These are phyloP conservation scores for Dissophora ornata DNA, from an alignment of 192 early-diverging fungal species.

Conservation along the genomic window DNA sequence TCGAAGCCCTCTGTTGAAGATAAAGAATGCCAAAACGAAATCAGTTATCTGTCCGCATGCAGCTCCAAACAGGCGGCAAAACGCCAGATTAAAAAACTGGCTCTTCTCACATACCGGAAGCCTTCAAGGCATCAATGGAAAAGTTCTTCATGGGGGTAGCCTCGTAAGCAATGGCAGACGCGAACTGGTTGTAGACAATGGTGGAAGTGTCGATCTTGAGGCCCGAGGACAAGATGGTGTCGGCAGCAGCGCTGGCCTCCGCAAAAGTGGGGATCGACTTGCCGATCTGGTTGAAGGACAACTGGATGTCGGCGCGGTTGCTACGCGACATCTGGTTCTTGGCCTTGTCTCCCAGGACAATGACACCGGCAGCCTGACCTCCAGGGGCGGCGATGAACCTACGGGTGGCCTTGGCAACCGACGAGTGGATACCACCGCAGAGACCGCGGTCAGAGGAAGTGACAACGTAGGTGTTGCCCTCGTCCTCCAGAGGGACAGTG, in stretches of 20 bases:
- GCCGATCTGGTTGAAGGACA: slow-evolving; percentile 94
- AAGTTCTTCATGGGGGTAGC: slow-evolving; percentile 72
- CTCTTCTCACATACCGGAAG: slow-evolving; percentile 73
- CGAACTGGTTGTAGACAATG: slow-evolving; percentile 96
- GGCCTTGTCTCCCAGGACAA: slow-evolving; percentile 94
- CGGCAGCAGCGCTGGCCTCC: slow-evolving; percentile 87
- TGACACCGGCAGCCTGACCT: slow-evolving; percentile 54
- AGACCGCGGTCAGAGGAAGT: slow-evolving; percentile 97
- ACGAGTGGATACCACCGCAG: slow-evolving; percentile 98
- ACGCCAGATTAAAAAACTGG: neutral
- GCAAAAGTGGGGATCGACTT: slow-evolving; percentile 88
- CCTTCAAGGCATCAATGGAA: slow-evolving; percentile 76
- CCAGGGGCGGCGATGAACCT: slow-evolving; percentile 68
- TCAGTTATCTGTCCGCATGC: too few relatives aligned
- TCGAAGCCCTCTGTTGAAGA: slow-evolving; percentile 71
- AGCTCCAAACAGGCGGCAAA: too few relatives aligned
- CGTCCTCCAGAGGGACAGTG: slow-evolving; percentile 70
- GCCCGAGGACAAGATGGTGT: slow-evolving; percentile 75
- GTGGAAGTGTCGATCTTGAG: slow-evolving; percentile 76
- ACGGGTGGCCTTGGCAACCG: slow-evolving; percentile 87
- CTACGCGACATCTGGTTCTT: slow-evolving; percentile 88
- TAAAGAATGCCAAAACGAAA: neutral
- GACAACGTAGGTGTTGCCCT: slow-evolving; percentile 80
- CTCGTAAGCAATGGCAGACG: slow-evolving; percentile 95
- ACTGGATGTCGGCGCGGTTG: slow-evolving; percentile 77